A percentile compares a stretch with the other conserved stretches of the same genome.
These are phyloP conservation scores for Ulvella scutata DNA, from an alignment of 139 green algal species.

Conservation along the genomic window DNA sequence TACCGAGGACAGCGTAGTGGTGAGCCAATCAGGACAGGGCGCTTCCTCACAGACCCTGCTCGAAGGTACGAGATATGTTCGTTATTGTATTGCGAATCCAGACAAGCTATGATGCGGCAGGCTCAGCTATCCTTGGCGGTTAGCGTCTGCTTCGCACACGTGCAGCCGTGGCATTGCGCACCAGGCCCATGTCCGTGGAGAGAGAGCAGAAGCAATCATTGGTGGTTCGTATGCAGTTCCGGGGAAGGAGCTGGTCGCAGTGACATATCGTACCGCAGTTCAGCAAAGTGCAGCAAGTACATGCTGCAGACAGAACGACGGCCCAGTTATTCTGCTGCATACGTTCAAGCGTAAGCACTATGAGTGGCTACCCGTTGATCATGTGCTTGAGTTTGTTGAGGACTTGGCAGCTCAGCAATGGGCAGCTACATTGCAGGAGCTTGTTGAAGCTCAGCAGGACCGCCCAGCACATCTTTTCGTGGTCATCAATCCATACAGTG, in stretches of 20 bases:
- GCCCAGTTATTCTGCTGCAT: background rate
- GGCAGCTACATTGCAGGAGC: background rate
- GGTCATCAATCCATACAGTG: slow-evolving; percentile 66
- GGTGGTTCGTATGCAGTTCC: slow-evolving; percentile 1
- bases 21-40: too few species aligned
- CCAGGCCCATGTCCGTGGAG: too few species aligned
- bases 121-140: too few species aligned
- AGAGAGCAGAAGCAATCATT: too few species aligned
- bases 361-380: background rate
- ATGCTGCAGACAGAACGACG: background rate
- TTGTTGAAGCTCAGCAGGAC: background rate
- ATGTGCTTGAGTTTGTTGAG: background rate
- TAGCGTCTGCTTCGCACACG: too few species aligned
- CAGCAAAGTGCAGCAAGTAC: background rate
- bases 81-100: too few species aligned
- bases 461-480: slow-evolving; percentile 51
- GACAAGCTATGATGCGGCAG: too few species aligned
- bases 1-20: too few species aligned
- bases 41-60: too few species aligned
- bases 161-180: too few species aligned
- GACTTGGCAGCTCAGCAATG: background rate
- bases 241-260: background rate
- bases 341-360: background rate
- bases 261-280: background rate
- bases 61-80: too few species aligned